phyloP scores from a whole-genome alignment of 2,329 filamentous ascomycete species.

The Penicillium sp. region DNA sequence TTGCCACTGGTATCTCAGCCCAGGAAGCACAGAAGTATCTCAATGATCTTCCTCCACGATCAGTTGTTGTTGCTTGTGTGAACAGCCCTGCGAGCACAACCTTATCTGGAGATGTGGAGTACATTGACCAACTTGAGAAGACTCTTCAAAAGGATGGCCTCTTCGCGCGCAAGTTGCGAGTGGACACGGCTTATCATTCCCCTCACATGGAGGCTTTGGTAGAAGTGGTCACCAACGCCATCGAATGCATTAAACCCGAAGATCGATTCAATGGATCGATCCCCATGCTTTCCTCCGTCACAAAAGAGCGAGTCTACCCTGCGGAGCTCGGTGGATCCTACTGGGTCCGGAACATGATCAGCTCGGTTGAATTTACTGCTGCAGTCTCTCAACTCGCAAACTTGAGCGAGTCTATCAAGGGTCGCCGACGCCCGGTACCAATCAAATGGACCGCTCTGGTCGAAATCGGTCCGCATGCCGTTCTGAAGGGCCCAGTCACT shows the following conservation, averaged over 20 bases:
- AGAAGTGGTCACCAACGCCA: conserved; percentile 11
- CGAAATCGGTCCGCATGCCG: conserved; percentile 30
- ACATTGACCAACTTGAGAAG: conserved; percentile 42
- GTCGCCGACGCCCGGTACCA: conserved; percentile 11
- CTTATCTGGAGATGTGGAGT: conserved; percentile 47
- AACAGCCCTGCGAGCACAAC: conserved; percentile 52
- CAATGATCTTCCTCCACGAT: conserved; percentile 3
- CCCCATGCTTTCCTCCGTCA: conserved; percentile 23
- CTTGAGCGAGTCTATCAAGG: conserved; percentile 11
- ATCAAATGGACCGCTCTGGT: conserved; percentile 15
- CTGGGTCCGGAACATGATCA: conserved; percentile 24
- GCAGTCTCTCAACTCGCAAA: conserved; percentile 15
- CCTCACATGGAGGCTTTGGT: conserved; percentile 17
- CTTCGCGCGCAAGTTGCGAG: conserved; percentile 19
- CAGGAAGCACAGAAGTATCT: conserved; percentile 15
- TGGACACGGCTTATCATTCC: conserved; percentile 25
- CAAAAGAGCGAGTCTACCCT: conserved; percentile 17
- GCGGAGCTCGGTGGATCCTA: conserved; percentile 15
- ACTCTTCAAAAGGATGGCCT: conserved; percentile 37
- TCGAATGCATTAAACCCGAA: conserved; percentile 11
- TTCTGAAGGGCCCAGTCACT: conserved; percentile 21
- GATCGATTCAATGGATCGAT: conserved; percentile 9
- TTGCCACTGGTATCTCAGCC: conserved; percentile 20
- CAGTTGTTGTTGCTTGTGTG: conserved; percentile 34
- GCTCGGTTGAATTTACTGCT: conserved; percentile 20